Conservation (phyloP, 2,329 filamentous ascomycete genomes). For the Colletotrichum agaves region DNA sequence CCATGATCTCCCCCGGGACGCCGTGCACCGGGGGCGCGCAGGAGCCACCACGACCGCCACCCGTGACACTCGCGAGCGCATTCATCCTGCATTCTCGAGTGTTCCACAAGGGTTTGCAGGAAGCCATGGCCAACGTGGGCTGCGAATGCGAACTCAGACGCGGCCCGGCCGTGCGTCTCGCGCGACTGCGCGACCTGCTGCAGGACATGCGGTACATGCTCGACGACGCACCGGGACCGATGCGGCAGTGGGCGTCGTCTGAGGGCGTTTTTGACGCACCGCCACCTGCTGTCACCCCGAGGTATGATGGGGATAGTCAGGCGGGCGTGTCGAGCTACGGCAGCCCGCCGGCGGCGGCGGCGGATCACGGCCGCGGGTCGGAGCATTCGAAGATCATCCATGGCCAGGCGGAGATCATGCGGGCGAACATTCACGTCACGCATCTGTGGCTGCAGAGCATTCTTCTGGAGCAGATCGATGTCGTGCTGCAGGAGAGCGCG, state of each 20-base stretch:
- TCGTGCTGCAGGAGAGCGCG: constrained; percentile 38
- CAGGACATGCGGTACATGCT: constrained; percentile 46
- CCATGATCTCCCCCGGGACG: constrained; percentile 13
- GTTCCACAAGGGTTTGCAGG: constrained; percentile 40
- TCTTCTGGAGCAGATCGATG: constrained; percentile 48
- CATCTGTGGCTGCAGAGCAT: constrained; percentile 52
- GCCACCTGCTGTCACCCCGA: background rate
- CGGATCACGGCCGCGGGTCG: background rate
- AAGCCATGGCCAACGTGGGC: constrained; percentile 35
- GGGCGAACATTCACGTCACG: constrained; percentile 50
- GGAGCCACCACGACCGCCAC: background rate
- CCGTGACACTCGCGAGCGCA: constrained; percentile 41
- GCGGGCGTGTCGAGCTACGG: constrained; percentile 12
- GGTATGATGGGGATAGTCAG: constrained; percentile 5
- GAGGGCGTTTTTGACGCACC: background rate
- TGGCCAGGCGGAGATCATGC: constrained; percentile 42
- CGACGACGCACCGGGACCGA: constrained; percentile 42
- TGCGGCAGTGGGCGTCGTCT: constrained; percentile 41
- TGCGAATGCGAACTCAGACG: constrained; percentile 30
- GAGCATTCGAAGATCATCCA: constrained; percentile 15
- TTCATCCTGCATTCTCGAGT: constrained; percentile 46
- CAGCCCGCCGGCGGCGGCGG: constrained; percentile 2
- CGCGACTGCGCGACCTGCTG: constrained; percentile 42
- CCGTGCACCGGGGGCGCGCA: constrained; percentile 6
- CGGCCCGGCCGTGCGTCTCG: constrained; percentile 36